Evolutionary conservation across 176 grass and related monocot genomes (phyloP).

Genomic region (Aegilops umbellulata): DNA sequence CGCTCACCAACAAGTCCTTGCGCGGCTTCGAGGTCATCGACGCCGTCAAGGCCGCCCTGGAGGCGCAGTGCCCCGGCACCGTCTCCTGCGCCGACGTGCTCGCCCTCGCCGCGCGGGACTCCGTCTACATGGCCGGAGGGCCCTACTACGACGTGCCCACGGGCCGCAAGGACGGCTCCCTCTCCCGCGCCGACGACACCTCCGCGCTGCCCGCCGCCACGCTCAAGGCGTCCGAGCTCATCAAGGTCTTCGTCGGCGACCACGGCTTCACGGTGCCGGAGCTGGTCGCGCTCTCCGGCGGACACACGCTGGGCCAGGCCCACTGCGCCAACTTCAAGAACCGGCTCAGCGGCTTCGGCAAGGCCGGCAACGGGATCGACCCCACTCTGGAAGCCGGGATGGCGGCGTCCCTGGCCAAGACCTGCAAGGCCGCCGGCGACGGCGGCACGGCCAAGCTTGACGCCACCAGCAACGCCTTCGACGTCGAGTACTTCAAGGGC

Average conservation of each 20-base stretch:
- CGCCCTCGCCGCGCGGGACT: conserved; percentile 42
- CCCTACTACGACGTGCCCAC: conserved; percentile 47
- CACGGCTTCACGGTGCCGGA: conserved; percentile 40
- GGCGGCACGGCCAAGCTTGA: conserved; percentile 12
- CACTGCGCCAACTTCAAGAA: conserved; percentile 46
- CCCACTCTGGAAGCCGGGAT: conserved; percentile 31
- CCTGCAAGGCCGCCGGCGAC: conserved; percentile 21
- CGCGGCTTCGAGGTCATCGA: conserved; percentile 15
- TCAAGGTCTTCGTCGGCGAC: conserved; percentile 20
- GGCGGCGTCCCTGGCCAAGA: not conserved
- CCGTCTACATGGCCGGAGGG: conserved; percentile 46
- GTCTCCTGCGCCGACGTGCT: conserved; percentile 80
- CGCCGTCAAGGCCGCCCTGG: not conserved
- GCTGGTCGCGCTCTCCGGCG: conserved; percentile 54
- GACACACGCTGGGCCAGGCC: conserved; percentile 46
- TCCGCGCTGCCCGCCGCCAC: conserved; percentile 41
- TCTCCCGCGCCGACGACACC: conserved; percentile 49
- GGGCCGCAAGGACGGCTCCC: conserved; percentile 55
- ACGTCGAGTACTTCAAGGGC: conserved; percentile 37
- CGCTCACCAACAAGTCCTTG: not conserved
- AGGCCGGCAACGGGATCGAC: conserved; percentile 14
- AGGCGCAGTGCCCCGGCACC: not conserved
- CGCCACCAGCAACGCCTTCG: conserved; percentile 24
- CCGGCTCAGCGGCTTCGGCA: conserved; percentile 24
- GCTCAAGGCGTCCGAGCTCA: conserved; percentile 35